Percentiles rank a stretch among this genome's conserved stretches.
phyloP scores from a whole-genome alignment of 208 protist genomes.

The Acanthamoeba castellanii region DNA sequence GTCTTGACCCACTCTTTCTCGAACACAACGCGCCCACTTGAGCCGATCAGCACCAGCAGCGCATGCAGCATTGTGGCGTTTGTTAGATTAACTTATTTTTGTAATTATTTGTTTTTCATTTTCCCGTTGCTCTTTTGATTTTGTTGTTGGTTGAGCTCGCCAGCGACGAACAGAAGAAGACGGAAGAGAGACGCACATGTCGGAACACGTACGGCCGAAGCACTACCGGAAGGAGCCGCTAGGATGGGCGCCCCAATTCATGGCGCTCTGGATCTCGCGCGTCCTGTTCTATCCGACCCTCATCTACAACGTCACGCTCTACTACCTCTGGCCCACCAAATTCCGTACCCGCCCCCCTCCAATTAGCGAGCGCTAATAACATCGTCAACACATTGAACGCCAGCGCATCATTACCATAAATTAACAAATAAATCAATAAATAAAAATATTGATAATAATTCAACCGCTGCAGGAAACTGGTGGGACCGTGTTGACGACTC shows the following conservation, averaged over 20 bases:
- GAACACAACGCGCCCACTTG: conserved; percentile 16
- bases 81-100: not conserved
- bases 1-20: conserved; percentile 65
- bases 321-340: conserved; percentile 42
- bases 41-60: not conserved
- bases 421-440: not conserved
- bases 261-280: not conserved
- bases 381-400: not conserved
- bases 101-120: too few relatives aligned
- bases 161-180: too few relatives aligned
- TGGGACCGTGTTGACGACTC: conserved; percentile 45
- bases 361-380: not conserved
- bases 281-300: conserved; percentile 50
- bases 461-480: not conserved
- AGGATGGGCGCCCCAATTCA: conserved; percentile 10
- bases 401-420: not conserved
- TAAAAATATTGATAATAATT: not conserved
- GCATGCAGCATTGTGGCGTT: conserved; percentile 1
- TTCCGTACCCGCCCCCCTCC: not conserved
- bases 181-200: not conserved
- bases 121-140: too few relatives aligned
- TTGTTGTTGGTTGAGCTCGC: too few relatives aligned
- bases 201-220: conserved; percentile 50
- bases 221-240: conserved; percentile 53
- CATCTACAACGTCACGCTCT: conserved; percentile 55